Evolutionary conservation across 345 rosid genomes (phyloP).

Genomic region (Schrenkiella parvula): DNA sequence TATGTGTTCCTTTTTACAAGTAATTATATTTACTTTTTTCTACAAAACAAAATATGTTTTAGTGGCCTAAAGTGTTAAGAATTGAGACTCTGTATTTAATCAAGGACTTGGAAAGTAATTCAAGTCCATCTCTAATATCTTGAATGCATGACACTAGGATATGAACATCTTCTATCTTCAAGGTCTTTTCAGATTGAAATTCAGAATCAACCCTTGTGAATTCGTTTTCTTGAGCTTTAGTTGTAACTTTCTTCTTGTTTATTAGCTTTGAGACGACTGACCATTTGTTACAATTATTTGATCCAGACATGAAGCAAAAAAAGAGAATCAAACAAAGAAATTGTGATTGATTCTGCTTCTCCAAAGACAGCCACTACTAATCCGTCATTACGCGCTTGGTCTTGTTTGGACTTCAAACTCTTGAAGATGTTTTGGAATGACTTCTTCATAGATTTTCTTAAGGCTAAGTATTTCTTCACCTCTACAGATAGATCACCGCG

Average conservation of each 20-base stretch:
- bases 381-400: not conserved
- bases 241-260: not conserved
- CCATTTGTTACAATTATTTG: conserved; percentile 13
- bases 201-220: conserved; percentile 22
- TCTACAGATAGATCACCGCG: conserved; percentile 4
- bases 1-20: not conserved
- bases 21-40: not conserved
- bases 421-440: conserved; percentile 14
- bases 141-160: conserved; percentile 37
- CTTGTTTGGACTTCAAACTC: conserved; percentile 2
- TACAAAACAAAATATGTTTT: conserved; percentile 1
- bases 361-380: conserved; percentile 10
- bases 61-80: conserved; percentile 34
- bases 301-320: conserved; percentile 19
- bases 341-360: conserved; percentile 29
- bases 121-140: conserved; percentile 38
- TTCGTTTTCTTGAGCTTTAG: not conserved
- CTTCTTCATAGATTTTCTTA: conserved; percentile 17
- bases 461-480: conserved; percentile 21
- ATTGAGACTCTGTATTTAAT: conserved; percentile 41
- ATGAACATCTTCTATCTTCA: conserved; percentile 21
- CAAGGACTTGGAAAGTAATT: conserved; percentile 27
- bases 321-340: conserved; percentile 19
- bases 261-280: conserved; percentile 6
- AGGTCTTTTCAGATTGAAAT: not conserved